Base-by-base conservation (phyloP, 1,284 basidiomycete genomes). In the Ceratobasidium sp. region DNA sequence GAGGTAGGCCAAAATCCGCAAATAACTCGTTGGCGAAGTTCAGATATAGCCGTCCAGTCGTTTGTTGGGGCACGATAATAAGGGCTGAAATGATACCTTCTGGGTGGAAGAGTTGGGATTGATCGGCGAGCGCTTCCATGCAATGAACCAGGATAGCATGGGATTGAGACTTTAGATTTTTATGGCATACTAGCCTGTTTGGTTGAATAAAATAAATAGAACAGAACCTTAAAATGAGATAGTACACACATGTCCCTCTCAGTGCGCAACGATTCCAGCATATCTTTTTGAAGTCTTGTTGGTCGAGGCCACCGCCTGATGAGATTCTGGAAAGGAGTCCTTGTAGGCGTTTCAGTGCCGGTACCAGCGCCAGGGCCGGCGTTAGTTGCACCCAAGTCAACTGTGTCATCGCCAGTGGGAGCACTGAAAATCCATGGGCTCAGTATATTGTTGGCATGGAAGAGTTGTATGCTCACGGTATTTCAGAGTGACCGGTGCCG, bases 51-150 rank as follows among this genome's bases (percentile, higher is more conserved):
- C 71, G 71, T 9, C 71, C 71, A 15, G 71, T 73, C 0, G 71
- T 63, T 73, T 73, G 71, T 46, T 73, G 71, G 12, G 71, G 71
- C 40, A 73, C 71, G 23, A 73, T 73, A 33, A 73, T 49, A 12
- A 73, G 44, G n/a, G 42, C 71, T 20, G 71, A 63, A 63, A 73
- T 63, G 15, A 61, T 18, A 13, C 71, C 71, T 28, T 26, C 44
- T 15, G 56, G 15, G 15, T 33, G 58, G n/a, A 23, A 12, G 42
- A 2, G 7, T 46, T 23, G 9, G 1, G n/a, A 10, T 3, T 46
- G 39, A 10, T 44, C 23, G 55, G 23, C 46, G 6, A 73, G 42
- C n/a, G 26, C 26, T n/a, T 61, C 23, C 44, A 73, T 63, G 40
- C 71, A 73, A n/a, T 51, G 71, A 18, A 53, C 58, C 23, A 73